Conservation (phyloP, 805 yeast species). For the Priceomyces haplophilus region DNA sequence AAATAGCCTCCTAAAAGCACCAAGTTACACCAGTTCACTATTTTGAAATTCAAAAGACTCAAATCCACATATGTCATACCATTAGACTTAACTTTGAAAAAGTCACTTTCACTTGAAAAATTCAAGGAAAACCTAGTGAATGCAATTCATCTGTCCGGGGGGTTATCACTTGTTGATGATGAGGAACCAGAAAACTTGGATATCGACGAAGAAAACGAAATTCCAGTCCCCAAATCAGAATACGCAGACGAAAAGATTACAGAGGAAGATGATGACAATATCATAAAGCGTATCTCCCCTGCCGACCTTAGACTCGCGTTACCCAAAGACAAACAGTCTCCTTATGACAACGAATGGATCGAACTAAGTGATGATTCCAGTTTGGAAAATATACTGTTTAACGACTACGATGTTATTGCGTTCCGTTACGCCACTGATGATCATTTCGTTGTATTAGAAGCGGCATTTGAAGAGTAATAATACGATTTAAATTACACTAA, state of each 20-base stretch:
- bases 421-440: constrained; percentile 39
- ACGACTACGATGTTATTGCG: constrained; percentile 42
- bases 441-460: constrained; percentile 31
- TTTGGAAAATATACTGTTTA: constrained; percentile 28
- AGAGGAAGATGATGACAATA: constrained; percentile 6
- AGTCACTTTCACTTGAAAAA: constrained; percentile 15
- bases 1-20: constrained; percentile 23
- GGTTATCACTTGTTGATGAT: constrained; percentile 32
- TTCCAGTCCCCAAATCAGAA: constrained; percentile 40
- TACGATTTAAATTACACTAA: neutral
- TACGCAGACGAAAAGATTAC: constrained; percentile 14
- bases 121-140: constrained; percentile 26
- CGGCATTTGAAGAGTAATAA: constrained; percentile 30
- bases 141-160: constrained; percentile 49
- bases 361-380: constrained; percentile 25
- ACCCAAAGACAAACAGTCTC: constrained; percentile 37
- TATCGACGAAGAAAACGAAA: constrained; percentile 22
- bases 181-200: constrained; percentile 16
- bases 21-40: constrained; percentile 15
- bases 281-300: constrained; percentile 7
- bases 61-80: constrained; percentile 31
- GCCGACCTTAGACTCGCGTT: constrained; percentile 37
- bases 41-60: constrained; percentile 35
- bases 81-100: constrained; percentile 16
- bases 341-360: constrained; percentile 36